Base-by-base conservation (phyloP, 2,329 filamentous ascomycete genomes). In the Fusarium compactum region DNA sequence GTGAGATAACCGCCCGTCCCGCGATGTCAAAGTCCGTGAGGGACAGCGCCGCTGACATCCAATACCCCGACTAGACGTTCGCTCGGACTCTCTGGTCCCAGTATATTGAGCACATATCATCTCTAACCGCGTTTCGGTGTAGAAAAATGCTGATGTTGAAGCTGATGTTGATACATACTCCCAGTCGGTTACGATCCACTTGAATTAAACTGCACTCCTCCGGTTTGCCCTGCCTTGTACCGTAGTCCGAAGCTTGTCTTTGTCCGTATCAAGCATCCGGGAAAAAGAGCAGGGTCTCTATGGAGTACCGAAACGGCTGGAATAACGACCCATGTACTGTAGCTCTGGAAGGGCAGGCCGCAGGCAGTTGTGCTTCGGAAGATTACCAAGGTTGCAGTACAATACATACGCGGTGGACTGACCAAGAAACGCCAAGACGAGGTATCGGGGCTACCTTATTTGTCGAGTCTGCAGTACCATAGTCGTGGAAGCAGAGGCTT, bases 311-410 rank as follows among this genome's bases (percentile, higher is more conserved):
- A 65, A 47, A 60, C 38, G 55, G 63, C 47, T 30, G 44, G 60
- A 67, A 62, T 51, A 51, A 50, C 18, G 48, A 27, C 25, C 58
- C 61, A 56, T 63, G 41, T 30, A 32, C 44, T 41, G 43, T 52
- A 30, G 48, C 67, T 73, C 56, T 68, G 57, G 63, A 38, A 64
- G 60, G 44, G 30, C 45, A 69, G 48, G 70, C 67, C 71, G 57
- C 38, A 66, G 48, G 72, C 67, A 73, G 59, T 73, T 63, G 40
- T 62, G 60, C 69, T 65, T 74, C 65, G 70, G 72, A 73, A 71
- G 44, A 74, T 74, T 74, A 71, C 70, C 47, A 74, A 71, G 34
- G 34, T 18, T 38, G 25, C n/a, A 16, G 24, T 29, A 29, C 41
- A 29, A 27, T 29, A 47, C 25, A 14, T 73, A 73, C 64, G 69